These are phyloP conservation scores for Leccinellum luteum DNA, from an alignment of 768 basidiomycete species.

Conservation along the genomic window DNA sequence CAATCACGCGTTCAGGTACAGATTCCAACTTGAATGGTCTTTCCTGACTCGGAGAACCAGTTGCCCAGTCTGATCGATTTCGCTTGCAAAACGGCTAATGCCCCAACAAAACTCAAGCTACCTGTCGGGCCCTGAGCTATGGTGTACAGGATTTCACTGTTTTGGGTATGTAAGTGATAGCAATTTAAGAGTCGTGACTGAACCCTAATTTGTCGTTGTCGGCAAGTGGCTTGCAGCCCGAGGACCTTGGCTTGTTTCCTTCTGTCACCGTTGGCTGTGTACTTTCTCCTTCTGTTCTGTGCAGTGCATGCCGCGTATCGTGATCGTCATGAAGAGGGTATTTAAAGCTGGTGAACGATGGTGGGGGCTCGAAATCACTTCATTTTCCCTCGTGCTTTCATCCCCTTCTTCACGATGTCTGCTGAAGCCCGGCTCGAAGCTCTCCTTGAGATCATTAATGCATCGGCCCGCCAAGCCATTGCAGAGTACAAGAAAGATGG, in stretches of 20 bases:
- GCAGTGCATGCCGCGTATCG: neutral
- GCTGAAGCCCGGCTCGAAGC: constrained; percentile 4
- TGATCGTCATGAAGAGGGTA: neutral
- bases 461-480: constrained; percentile 24
- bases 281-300: neutral
- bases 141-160: neutral
- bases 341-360: neutral
- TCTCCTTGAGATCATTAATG: constrained; percentile 32
- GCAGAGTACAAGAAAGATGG: constrained; percentile 22
- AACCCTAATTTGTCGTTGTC: neutral
- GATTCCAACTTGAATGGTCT: neutral
- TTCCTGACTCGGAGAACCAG: neutral
- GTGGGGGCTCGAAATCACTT: neutral
- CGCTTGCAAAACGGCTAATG: too few relatives aligned
- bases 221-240: neutral
- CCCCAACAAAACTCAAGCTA: neutral
- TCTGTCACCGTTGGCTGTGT: neutral
- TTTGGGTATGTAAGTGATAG: neutral
- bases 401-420: constrained; percentile 13
- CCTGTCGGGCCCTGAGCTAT: too few relatives aligned
- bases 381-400: neutral
- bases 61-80: neutral
- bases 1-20: too few relatives aligned
- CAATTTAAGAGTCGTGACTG: neutral
- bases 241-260: too few relatives aligned